Evolutionary conservation across 1,284 basidiomycete genomes (phyloP).

Genomic region (Naganishia liquefaciens): DNA sequence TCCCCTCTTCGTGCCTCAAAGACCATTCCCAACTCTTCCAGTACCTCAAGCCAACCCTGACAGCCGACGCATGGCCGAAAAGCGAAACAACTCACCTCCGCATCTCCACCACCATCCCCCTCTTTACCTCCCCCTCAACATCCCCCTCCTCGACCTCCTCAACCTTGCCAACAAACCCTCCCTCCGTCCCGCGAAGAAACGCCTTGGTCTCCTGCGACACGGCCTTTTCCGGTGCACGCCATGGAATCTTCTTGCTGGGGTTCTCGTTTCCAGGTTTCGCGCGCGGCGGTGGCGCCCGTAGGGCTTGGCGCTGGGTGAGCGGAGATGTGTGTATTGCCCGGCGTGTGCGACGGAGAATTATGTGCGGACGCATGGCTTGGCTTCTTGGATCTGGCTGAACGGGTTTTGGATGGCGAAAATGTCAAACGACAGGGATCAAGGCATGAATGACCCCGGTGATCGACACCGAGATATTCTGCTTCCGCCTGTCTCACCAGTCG

Average conservation of each 20-base stretch:
- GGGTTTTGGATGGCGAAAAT: background rate
- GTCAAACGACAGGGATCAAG: background rate
- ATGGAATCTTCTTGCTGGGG: background rate
- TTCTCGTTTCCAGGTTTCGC: background rate
- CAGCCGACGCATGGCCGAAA: too few relatives aligned
- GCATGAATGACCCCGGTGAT: too few relatives aligned
- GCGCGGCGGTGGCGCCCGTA: background rate
- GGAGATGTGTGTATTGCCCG: background rate
- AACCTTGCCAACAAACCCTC: background rate
- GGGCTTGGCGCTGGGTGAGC: background rate
- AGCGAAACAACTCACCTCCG: conserved; percentile 25
- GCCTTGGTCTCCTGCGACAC: conserved; percentile 11
- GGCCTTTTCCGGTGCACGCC: conserved; percentile 3
- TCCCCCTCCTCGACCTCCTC: conserved; percentile 9
- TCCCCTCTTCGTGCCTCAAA: too few relatives aligned
- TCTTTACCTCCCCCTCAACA: background rate
- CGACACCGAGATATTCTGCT: too few relatives aligned
- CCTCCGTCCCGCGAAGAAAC: conserved; percentile 3
- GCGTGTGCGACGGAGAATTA: background rate
- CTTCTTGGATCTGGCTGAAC: background rate
- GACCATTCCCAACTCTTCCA: too few relatives aligned
- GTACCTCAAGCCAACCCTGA: too few relatives aligned
- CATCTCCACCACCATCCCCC: conserved; percentile 13
- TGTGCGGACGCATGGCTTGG: background rate
- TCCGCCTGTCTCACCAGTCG: background rate